phyloP scores from a whole-genome alignment of 495 filamentous ascomycete species.

The Parathielavia hyrcaniae region DNA sequence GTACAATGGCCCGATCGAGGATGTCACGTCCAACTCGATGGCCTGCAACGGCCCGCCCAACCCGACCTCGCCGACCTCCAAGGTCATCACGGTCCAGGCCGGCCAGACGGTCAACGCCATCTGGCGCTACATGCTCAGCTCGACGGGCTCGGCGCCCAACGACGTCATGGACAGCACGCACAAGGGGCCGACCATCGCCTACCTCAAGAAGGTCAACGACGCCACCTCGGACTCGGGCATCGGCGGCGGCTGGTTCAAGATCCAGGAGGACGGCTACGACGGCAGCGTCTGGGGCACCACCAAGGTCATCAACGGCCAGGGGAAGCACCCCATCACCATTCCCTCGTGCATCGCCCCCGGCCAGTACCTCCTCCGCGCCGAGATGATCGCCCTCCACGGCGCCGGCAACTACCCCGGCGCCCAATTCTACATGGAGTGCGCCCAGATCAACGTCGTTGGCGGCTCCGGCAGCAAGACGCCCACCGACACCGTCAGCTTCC shows the following conservation, averaged over 20 bases:
- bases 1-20: constrained; percentile 45
- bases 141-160: constrained; percentile 32
- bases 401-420: constrained; percentile 39
- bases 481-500: constrained; percentile 33
- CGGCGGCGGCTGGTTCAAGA: constrained; percentile 48
- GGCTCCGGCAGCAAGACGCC: constrained; percentile 29
- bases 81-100: constrained; percentile 33
- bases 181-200: constrained; percentile 43
- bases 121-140: constrained; percentile 45
- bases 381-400: constrained; percentile 50
- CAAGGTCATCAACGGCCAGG: constrained; percentile 44
- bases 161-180: constrained; percentile 46
- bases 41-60: constrained; percentile 54
- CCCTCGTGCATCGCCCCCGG: constrained; percentile 42
- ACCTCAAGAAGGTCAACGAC: constrained; percentile 47
- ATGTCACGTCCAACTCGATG: constrained; percentile 46
- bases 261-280: constrained; percentile 42
- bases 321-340: constrained; percentile 41
- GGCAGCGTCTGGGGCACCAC: constrained; percentile 41
- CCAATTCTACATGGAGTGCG: constrained; percentile 52
- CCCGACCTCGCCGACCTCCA: constrained; percentile 39
- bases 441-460: constrained; percentile 44
- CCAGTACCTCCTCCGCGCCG: constrained; percentile 48
- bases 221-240: constrained; percentile 39
- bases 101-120: constrained; percentile 33